Base-by-base conservation (phyloP, 805 yeast species). In the Zygosaccharomyces gambellarensis region DNA sequence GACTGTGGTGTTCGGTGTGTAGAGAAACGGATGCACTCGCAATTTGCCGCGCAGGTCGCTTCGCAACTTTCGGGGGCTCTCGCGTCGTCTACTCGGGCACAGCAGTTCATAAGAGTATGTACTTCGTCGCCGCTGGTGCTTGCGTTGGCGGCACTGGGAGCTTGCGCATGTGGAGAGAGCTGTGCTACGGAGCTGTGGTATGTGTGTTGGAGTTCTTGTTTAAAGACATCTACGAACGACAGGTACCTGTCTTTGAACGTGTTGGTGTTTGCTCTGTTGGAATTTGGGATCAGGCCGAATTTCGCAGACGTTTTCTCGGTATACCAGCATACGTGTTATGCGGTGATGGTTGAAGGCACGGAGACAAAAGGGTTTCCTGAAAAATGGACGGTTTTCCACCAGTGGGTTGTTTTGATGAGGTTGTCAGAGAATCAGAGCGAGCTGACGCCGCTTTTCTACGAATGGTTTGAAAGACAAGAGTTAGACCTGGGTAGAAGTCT, bases 311-410 rank as follows among this genome's bases (percentile, higher is more conserved):
- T 54, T 23, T 50, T 54, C n/a, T 31, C 40, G 3, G 39, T 44
- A 38, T 56, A 54, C 42, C 58, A 56, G 22, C 56, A 53, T 30
- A 46, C 45, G 5, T 41, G 47, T 21, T 46, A 44, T 21, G 36
- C 55, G 6, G 43, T 52, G 31, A 46, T 30, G 32, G 39, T 36
- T n/a, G 21, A 32, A 8, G 38, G 30, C 32, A 3, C 40, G 8
- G 27, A 11, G 27, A 31, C 21, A 14, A 19, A n/a, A 14, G 36
- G 22, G 22, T 29, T 29, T 23, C 28, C 28, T 8, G 56, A 55
- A 36, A 38, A 46, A 3, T 54, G 58, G 59, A 17, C 46, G 12
- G 48, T 49, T 4, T 54, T 56, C 31, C 52, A 54, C 30, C 39
- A 46, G 14, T 56, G 56, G 53, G 56, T 50, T 7, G 41, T 43